These are phyloP conservation scores for Salix suchowensis DNA, from an alignment of 345 rosid species.

Conservation along the genomic window DNA sequence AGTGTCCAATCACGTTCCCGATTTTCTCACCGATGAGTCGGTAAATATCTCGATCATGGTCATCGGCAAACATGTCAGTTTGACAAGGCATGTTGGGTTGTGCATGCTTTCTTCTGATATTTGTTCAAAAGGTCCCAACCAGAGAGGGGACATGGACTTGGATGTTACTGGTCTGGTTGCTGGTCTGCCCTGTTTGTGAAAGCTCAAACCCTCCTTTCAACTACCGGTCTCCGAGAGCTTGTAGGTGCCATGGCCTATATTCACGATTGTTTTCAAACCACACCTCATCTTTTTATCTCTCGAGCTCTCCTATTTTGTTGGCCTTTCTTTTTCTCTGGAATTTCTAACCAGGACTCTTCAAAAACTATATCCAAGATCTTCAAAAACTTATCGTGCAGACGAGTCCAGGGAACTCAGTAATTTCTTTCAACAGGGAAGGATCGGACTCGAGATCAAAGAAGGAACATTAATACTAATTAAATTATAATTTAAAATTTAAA, in stretches of 20 bases:
- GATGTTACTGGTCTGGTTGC: background rate
- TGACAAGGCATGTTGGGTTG: background rate
- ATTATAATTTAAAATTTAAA: no score
- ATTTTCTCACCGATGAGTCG: slow-evolving; percentile 10
- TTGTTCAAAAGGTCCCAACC: background rate
- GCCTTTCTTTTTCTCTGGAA: background rate
- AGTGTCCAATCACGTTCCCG: slow-evolving; percentile 16
- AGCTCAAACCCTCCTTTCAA: background rate
- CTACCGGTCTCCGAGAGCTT: background rate
- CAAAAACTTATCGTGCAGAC: no score
- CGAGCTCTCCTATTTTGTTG: background rate
- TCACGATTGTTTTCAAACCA: background rate
- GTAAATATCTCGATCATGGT: slow-evolving; percentile 29
- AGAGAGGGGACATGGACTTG: background rate
- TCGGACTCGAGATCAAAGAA: no score
- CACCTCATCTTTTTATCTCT: background rate
- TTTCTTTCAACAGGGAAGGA: no score
- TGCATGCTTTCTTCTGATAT: background rate
- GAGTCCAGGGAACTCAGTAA: no score
- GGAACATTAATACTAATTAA: no score
- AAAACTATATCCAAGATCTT: no score
- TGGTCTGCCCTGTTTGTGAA: background rate
- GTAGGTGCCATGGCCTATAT: background rate
- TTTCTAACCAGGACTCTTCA: background rate
- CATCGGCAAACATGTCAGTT: background rate